These are phyloP conservation scores for Aspergillus intermedius DNA, from an alignment of 2,329 filamentous ascomycete genomes.

Conservation along the genomic window DNA sequence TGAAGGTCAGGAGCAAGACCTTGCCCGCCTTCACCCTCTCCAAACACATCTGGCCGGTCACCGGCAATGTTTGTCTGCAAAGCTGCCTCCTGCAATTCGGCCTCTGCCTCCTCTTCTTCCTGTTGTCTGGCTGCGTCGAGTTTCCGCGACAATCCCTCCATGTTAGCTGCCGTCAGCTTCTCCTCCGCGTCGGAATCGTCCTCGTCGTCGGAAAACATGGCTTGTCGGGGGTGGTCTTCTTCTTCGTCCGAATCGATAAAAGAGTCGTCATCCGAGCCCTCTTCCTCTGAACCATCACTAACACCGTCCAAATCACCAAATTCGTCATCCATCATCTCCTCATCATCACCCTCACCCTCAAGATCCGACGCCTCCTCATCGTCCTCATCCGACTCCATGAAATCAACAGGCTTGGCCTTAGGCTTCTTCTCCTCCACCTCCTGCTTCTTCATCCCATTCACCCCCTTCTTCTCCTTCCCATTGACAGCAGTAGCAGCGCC, in stretches of 20 bases:
- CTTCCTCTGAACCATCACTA: slow-evolving; percentile 42
- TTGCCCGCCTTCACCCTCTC: slow-evolving; percentile 53
- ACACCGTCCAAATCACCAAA: slow-evolving; percentile 40
- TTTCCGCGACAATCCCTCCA: slow-evolving; percentile 80
- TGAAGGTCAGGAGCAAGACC: slow-evolving; percentile 83
- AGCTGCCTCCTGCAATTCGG: slow-evolving; percentile 76
- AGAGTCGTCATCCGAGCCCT: slow-evolving; percentile 50
- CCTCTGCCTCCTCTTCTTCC: slow-evolving; percentile 75
- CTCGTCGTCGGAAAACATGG: slow-evolving; percentile 93
- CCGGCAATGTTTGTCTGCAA: slow-evolving; percentile 90
- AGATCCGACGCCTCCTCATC: slow-evolving; percentile 38
- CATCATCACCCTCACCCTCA: slow-evolving; percentile 39
- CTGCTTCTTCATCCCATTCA: slow-evolving; percentile 17
- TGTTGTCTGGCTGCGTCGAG: slow-evolving; percentile 70
- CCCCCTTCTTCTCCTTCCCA: slow-evolving; percentile 25
- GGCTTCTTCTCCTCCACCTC: slow-evolving; percentile 22
- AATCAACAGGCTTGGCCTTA: slow-evolving; percentile 28
- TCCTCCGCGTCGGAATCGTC: slow-evolving; percentile 84
- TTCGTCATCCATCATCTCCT: slow-evolving; percentile 39
- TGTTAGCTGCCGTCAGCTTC: slow-evolving; percentile 89
- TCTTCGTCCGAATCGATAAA: slow-evolving; percentile 68
- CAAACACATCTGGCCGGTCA: slow-evolving; percentile 60
- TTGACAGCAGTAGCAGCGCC: slow-evolving; percentile 16
- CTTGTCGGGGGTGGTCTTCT: slow-evolving; percentile 44
- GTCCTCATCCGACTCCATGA: slow-evolving; percentile 33